Percentiles rank a stretch among this genome's conserved stretches.
Conservation (phyloP, 129 eudicot species). For the Kitagawia praeruptora region DNA sequence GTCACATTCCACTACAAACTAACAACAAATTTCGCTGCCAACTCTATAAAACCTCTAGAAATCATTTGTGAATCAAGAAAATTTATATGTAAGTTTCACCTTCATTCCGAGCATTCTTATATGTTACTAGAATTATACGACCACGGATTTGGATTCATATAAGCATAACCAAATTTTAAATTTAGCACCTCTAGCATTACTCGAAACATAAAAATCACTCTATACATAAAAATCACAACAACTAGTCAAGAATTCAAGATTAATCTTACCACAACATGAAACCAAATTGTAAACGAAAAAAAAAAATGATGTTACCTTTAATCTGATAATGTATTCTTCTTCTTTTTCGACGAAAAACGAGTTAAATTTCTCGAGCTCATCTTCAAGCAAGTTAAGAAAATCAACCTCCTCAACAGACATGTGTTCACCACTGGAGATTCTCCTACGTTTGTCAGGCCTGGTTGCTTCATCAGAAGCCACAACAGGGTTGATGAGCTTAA, state of each 20-base stretch:
- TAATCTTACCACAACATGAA: neutral
- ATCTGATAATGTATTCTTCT: conserved; percentile 75
- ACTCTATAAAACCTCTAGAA: neutral
- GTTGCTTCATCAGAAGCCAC: conserved; percentile 6
- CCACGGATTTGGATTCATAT: no score
- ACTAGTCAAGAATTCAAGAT: no score
- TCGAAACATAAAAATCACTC: neutral
- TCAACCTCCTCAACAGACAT: conserved; percentile 51
- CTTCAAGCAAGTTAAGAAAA: conserved; percentile 62
- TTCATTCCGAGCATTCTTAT: no score
- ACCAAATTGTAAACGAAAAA: neutral
- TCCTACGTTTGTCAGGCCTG: conserved; percentile 31
- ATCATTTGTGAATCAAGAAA: no score
- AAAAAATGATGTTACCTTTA: conserved; percentile 65
- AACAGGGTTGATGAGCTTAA: conserved; percentile 51
- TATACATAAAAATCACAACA: no score
- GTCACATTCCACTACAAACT: no score
- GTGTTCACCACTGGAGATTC: conserved; percentile 15
- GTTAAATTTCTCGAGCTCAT: conserved; percentile 78
- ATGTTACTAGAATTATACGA: no score
- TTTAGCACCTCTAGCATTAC: neutral
- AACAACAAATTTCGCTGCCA: no score
- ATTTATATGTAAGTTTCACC: no score
- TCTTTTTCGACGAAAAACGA: conserved; percentile 75
- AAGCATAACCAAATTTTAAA: neutral